phyloP scores from a whole-genome alignment of 1,284 basidiomycete species.

The Testicularia cyperi region DNA sequence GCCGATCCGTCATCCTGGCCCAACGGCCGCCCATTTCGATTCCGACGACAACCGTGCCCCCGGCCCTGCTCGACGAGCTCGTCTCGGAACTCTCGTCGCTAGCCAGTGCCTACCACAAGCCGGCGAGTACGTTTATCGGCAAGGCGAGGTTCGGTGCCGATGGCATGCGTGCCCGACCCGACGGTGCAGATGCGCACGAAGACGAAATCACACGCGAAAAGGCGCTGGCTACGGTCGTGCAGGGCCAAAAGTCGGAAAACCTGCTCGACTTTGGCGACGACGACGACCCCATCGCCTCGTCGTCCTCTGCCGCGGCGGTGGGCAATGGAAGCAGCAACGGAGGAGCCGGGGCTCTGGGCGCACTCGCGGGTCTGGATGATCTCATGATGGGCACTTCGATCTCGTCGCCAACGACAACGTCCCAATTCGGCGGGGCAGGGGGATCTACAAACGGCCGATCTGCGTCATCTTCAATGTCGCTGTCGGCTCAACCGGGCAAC shows the following conservation, averaged over 20 bases:
- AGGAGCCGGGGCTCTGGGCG: constrained; percentile 32
- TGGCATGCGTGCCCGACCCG: constrained; percentile 15
- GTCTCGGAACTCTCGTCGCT: constrained; percentile 69
- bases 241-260: constrained; percentile 56
- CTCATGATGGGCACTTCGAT: constrained; percentile 32
- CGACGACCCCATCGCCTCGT: constrained; percentile 21
- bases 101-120: constrained; percentile 94
- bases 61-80: constrained; percentile 88
- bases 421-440: constrained; percentile 1
- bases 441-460: too few species aligned
- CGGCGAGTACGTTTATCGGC: constrained; percentile 66
- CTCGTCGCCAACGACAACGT: constrained; percentile 3
- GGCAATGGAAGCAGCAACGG: constrained; percentile 3
- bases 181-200: constrained; percentile 14
- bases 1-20: constrained; percentile 87
- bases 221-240: constrained; percentile 63
- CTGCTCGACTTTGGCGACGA: constrained; percentile 58
- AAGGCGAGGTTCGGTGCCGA: constrained; percentile 57
- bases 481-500: neutral
- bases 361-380: constrained; percentile 48
- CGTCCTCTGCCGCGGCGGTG: too few species aligned
- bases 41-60: constrained; percentile 83
- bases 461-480: too few species aligned
- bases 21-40: constrained; percentile 89
- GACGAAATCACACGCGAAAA: constrained; percentile 54